Conservation (phyloP, 1,284 basidiomycete genomes). For the Blastosporella zonata region DNA sequence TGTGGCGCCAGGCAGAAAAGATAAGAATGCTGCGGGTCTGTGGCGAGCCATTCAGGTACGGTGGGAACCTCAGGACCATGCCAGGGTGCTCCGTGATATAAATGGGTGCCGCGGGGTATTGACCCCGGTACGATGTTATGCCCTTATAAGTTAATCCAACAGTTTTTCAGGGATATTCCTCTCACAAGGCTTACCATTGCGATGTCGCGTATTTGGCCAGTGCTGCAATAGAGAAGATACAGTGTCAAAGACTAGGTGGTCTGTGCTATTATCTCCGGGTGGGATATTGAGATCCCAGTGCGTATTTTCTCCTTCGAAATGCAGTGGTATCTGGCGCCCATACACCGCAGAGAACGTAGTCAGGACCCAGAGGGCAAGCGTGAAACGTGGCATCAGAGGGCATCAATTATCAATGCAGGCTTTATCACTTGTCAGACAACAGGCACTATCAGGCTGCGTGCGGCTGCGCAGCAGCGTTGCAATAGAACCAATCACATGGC, state of each 20-base stretch:
- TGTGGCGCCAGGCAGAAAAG: conserved; percentile 26
- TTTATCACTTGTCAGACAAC: too few relatives aligned
- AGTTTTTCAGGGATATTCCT: neutral
- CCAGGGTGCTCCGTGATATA: conserved; percentile 42
- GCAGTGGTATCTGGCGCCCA: too few relatives aligned
- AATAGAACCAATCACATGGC: too few relatives aligned
- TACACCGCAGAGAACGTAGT: too few relatives aligned
- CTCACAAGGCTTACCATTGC: conserved; percentile 35
- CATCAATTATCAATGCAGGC: too few relatives aligned
- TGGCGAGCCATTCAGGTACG: conserved; percentile 37
- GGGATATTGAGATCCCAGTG: neutral
- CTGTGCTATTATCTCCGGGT: conserved; percentile 22
- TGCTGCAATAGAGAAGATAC: conserved; percentile 43
- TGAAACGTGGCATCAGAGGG: too few relatives aligned
- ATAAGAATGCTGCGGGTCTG: conserved; percentile 39
- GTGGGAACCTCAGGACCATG: conserved; percentile 31
- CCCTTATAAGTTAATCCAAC: conserved; percentile 26
- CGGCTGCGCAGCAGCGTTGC: too few relatives aligned
- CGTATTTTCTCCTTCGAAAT: too few relatives aligned
- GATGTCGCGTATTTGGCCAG: conserved; percentile 49
- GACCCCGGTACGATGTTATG: conserved; percentile 41
- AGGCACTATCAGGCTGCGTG: too few relatives aligned
- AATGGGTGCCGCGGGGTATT: conserved; percentile 39
- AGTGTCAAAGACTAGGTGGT: conserved; percentile 41
- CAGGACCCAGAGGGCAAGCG: too few relatives aligned